Base-by-base conservation (phyloP, 306 rosid genomes). In the Begonia fuchsioides region DNA sequence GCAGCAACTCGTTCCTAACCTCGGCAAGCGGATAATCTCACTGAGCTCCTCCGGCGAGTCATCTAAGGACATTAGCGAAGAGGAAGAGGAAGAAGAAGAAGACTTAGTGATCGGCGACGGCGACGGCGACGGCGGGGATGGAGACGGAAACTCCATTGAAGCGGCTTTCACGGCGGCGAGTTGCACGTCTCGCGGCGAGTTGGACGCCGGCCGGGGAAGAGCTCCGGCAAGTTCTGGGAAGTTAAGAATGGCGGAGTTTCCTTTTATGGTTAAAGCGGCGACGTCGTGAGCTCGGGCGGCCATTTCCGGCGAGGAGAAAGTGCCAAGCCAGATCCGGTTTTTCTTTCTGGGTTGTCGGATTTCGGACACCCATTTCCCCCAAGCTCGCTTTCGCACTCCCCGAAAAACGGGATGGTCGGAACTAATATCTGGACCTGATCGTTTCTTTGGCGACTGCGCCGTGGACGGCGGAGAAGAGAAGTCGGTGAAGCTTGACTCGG, bases 351-450 rank as follows among this genome's bases (percentile, higher is more conserved):
- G 98, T 54, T 90, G 94, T 0, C 98, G 80, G 69, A 90, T 90
- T 79, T 90, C 98, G 15, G 98, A 90, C 2, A 90, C 98, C 98
- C 98, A 90, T 53, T 79, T 90, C 3, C 98, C 98, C 98, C 98
- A 90, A 0, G 83, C 50, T 46, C 98, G 65, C 98, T 84, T 90
- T 77, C 98, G 74, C n/a, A 90, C 94, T 18, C 98, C 98, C 66
- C 94, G 72, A 63, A 81, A 90, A 6, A 72, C 72, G 1, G 95
- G 80, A 51, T 90, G 97, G 17, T 70, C 71, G 56, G 63, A 59
- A 39, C 1, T 14, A 17, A 38, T 64, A 7, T 73, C 72, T 32
- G 71, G 51, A 0, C 46, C 44, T n/a, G 45, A 43, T 49, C 44
- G 66, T n/a, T 67, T 83, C 19, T 44, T 60, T 9, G 50, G 43